These are phyloP conservation scores for Nakaseomyces bracarensis DNA, from an alignment of 1,139 yeast species.

Conservation along the genomic window DNA sequence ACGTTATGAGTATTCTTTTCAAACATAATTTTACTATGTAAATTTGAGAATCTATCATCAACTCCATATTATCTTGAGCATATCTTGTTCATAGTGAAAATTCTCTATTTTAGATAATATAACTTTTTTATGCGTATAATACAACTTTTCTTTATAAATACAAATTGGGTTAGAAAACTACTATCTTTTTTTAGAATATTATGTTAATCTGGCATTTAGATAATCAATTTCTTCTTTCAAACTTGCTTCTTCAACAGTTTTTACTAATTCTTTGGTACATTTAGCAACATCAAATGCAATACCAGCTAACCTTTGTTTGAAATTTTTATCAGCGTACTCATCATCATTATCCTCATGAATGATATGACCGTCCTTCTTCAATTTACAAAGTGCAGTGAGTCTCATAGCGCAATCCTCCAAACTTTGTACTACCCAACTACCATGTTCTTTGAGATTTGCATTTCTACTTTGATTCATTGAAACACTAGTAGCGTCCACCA, in stretches of 20 bases:
- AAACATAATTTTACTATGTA: not conserved
- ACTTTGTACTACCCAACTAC: conserved; percentile 80
- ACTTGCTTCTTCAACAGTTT: conserved; percentile 91
- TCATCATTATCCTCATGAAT: conserved; percentile 42
- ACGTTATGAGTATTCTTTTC: not conserved
- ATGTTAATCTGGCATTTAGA: conserved; percentile 29
- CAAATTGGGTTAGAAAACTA: too few species aligned
- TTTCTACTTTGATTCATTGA: conserved; percentile 84
- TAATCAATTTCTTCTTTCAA: conserved; percentile 63
- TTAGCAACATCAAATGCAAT: conserved; percentile 92
- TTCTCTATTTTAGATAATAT: too few species aligned
- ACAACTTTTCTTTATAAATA: too few species aligned
- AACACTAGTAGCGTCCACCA: conserved; percentile 84
- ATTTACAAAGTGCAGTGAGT: conserved; percentile 56
- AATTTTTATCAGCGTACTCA: conserved; percentile 77
- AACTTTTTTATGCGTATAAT: too few species aligned
- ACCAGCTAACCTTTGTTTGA: conserved; percentile 83
- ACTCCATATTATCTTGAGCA: too few species aligned
- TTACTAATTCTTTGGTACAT: conserved; percentile 87
- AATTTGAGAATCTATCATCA: not conserved
- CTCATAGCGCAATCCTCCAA: conserved; percentile 79
- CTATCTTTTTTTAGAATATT: not conserved
- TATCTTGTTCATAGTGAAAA: too few species aligned
- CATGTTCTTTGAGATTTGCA: conserved; percentile 77
- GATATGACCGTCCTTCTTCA: conserved; percentile 33